Evolutionary conservation across 192 early-diverging fungal genomes (phyloP).

Genomic region (Entomortierella parvispora): DNA sequence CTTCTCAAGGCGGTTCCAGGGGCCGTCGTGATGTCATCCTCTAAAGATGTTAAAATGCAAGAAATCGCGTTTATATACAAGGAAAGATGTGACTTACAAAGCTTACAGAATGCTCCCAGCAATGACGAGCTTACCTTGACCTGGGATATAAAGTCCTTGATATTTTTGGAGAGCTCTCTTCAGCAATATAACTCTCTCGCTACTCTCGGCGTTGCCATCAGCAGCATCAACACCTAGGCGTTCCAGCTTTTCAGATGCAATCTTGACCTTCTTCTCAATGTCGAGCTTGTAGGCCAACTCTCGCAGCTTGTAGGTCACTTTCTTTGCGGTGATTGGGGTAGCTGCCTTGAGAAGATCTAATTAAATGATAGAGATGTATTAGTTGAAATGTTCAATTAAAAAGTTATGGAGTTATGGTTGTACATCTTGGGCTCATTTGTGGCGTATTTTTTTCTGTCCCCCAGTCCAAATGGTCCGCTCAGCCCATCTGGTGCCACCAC

Average conservation of each 20-base stretch:
- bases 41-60: neutral
- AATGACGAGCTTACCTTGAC: slow-evolving; percentile 77
- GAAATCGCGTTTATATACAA: no score
- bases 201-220: slow-evolving; percentile 66
- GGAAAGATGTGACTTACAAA: no score
- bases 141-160: slow-evolving; percentile 86
- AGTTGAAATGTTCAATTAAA: no score
- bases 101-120: no score
- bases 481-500: slow-evolving; percentile 7
- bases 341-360: slow-evolving; percentile 75
- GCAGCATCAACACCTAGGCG: slow-evolving; percentile 60
- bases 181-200: slow-evolving; percentile 77
- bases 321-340: slow-evolving; percentile 69
- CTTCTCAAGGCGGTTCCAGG: slow-evolving; percentile 70
- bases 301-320: slow-evolving; percentile 83
- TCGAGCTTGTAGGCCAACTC: slow-evolving; percentile 93
- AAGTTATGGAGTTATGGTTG: neutral
- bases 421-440: neutral
- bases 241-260: slow-evolving; percentile 81
- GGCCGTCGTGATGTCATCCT: slow-evolving; percentile 48
- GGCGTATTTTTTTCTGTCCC: neutral
- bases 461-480: neutral
- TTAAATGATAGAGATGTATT: no score
- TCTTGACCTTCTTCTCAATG: slow-evolving; percentile 91
- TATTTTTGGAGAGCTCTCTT: slow-evolving; percentile 85